phyloP scores from a whole-genome alignment of 1,284 basidiomycete species.

The Apiotrichum porosum region DNA sequence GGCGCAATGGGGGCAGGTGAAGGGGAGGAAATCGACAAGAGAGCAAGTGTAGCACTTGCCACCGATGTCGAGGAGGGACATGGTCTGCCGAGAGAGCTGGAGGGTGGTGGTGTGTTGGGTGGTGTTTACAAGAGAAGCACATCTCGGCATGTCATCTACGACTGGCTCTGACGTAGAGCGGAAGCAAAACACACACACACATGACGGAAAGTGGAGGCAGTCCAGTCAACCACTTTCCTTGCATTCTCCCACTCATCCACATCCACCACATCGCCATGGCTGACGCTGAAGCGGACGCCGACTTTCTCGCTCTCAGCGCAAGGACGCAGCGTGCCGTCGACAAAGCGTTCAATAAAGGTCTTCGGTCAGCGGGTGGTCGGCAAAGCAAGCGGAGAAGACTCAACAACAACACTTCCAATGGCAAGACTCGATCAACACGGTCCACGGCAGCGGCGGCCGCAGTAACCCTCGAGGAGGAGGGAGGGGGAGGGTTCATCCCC shows the following conservation, averaged over 20 bases:
- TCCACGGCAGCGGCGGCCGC: slow-evolving; percentile 6
- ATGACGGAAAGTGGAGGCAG: background rate
- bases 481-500: slow-evolving; percentile 5
- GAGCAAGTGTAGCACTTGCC: slow-evolving; percentile 28
- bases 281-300: slow-evolving; percentile 34
- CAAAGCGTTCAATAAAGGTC: slow-evolving; percentile 36
- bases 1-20: slow-evolving; percentile 28
- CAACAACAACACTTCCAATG: no score
- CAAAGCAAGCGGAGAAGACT: slow-evolving; percentile 7
- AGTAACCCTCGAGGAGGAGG: slow-evolving; percentile 15
- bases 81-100: no score
- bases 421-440: no score
- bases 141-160: background rate
- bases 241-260: background rate
- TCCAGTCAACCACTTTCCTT: background rate
- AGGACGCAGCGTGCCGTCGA: slow-evolving; percentile 35
- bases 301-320: slow-evolving; percentile 37
- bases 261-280: background rate
- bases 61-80: slow-evolving; percentile 37
- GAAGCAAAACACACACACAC: background rate
- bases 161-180: background rate
- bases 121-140: background rate
- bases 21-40: slow-evolving; percentile 42
- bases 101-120: background rate
- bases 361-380: slow-evolving; percentile 5